Evolutionary conservation across 2,329 filamentous ascomycete genomes (phyloP).

Genomic region (Trichoderma pleuroti): DNA sequence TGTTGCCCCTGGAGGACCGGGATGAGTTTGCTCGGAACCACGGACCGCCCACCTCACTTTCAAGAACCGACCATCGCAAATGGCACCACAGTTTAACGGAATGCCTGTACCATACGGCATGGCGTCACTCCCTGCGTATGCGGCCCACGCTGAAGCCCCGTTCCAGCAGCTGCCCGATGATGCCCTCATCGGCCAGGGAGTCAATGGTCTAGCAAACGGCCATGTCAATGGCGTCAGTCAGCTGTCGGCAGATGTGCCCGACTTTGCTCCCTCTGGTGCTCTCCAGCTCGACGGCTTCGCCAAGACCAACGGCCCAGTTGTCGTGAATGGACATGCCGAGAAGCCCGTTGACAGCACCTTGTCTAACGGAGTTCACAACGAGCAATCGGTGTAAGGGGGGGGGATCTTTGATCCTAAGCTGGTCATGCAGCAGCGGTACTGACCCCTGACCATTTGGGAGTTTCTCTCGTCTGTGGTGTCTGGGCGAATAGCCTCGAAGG

Average conservation of each 20-base stretch:
- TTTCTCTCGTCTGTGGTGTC: not conserved
- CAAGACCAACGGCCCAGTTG: not conserved
- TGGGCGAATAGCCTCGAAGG: not conserved
- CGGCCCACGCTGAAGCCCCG: constrained; percentile 27
- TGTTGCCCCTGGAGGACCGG: constrained; percentile 68
- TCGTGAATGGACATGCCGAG: constrained; percentile 19
- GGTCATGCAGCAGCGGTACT: not conserved
- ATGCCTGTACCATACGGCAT: constrained; percentile 33
- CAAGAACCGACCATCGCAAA: constrained; percentile 34
- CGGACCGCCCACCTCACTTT: constrained; percentile 48
- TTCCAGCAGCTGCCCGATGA: constrained; percentile 34
- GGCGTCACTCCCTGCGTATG: constrained; percentile 30
- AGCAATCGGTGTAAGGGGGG: not conserved
- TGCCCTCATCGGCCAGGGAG: constrained; percentile 37
- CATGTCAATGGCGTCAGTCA: constrained; percentile 25
- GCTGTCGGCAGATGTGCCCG: constrained; percentile 39
- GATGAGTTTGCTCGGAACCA: constrained; percentile 70
- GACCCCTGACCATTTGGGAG: not conserved
- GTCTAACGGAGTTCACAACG: constrained; percentile 17
- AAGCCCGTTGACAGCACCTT: not conserved
- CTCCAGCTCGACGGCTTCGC: constrained; percentile 1
- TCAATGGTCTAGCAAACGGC: constrained; percentile 30
- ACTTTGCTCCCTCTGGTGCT: constrained; percentile 37
- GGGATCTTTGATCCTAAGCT: not conserved
- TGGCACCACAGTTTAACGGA: constrained; percentile 32